Conservation (phyloP, 495 filamentous ascomycete genomes). For the Echria macrotheca region DNA sequence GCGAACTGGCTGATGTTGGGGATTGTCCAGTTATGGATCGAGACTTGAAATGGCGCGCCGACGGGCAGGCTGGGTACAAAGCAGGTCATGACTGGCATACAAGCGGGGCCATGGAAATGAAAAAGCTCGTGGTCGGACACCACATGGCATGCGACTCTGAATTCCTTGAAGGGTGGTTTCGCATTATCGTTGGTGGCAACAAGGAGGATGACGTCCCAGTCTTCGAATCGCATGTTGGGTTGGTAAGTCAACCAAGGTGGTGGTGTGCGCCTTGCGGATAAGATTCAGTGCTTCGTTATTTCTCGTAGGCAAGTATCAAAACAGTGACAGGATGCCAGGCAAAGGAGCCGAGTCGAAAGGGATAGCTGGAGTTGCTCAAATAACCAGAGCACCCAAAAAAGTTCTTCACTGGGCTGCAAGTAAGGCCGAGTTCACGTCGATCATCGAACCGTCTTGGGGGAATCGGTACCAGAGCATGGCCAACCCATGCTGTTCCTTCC, state of each 20-base stretch:
- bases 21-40: conserved; percentile 74
- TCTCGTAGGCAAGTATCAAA: too few relatives aligned
- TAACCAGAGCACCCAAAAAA: not conserved
- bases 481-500: too few relatives aligned
- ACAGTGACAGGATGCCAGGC: not conserved
- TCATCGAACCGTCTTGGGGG: too few relatives aligned
- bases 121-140: conserved; percentile 55
- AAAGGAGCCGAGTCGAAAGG: not conserved
- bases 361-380: not conserved
- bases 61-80: conserved; percentile 65
- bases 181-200: conserved; percentile 43
- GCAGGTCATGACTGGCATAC: conserved; percentile 65
- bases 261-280: not conserved
- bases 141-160: conserved; percentile 76
- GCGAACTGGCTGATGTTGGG: conserved; percentile 59
- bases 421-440: too few relatives aligned
- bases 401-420: too few relatives aligned
- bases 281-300: too few relatives aligned
- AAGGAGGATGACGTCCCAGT: conserved; percentile 82
- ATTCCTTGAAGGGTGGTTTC: conserved; percentile 73
- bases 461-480: too few relatives aligned
- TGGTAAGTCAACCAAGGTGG: not conserved
- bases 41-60: conserved; percentile 64
- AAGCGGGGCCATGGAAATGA: conserved; percentile 36
- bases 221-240: conserved; percentile 14